phyloP scores from a whole-genome alignment of 164 flowering plant species.

The Akebia trifoliata region DNA sequence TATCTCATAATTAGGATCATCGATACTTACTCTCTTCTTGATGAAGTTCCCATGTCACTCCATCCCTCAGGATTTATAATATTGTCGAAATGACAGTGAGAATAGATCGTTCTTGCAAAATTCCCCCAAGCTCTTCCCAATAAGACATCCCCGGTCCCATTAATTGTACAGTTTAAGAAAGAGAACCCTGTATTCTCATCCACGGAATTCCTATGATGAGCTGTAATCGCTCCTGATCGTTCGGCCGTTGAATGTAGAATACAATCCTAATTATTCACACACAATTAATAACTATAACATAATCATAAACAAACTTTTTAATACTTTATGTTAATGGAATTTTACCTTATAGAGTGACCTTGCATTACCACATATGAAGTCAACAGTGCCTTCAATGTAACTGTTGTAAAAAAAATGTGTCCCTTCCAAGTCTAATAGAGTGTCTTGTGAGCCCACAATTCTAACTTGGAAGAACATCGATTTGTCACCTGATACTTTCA shows the following conservation, averaged over 20 bases:
- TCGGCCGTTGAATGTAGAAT: constrained; percentile 48
- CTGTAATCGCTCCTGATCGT: constrained; percentile 68
- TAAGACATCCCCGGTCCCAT: constrained; percentile 49
- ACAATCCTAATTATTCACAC: too few relatives aligned
- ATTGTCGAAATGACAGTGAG: constrained; percentile 42
- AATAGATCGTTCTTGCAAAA: constrained; percentile 58
- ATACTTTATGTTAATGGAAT: not conserved
- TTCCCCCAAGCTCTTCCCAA: constrained; percentile 92
- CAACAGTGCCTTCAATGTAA: constrained; percentile 64
- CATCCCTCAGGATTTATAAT: constrained; percentile 62
- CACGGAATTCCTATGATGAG: constrained; percentile 56
- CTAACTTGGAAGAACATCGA: constrained; percentile 61
- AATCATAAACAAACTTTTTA: too few relatives aligned
- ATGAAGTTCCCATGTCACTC: constrained; percentile 60
- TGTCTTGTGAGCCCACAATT: constrained; percentile 75
- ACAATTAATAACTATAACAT: too few relatives aligned
- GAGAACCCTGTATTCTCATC: constrained; percentile 73
- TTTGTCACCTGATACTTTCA: constrained; percentile 57
- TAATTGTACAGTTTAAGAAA: constrained; percentile 55
- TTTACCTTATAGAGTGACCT: constrained; percentile 71
- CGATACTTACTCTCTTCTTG: constrained; percentile 30
- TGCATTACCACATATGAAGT: constrained; percentile 76
- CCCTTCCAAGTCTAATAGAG: constrained; percentile 67
- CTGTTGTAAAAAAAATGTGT: constrained; percentile 59
- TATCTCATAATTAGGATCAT: not conserved